phyloP scores from a whole-genome alignment of 345 rosid genomes.

The Stellera chamaejasme region DNA sequence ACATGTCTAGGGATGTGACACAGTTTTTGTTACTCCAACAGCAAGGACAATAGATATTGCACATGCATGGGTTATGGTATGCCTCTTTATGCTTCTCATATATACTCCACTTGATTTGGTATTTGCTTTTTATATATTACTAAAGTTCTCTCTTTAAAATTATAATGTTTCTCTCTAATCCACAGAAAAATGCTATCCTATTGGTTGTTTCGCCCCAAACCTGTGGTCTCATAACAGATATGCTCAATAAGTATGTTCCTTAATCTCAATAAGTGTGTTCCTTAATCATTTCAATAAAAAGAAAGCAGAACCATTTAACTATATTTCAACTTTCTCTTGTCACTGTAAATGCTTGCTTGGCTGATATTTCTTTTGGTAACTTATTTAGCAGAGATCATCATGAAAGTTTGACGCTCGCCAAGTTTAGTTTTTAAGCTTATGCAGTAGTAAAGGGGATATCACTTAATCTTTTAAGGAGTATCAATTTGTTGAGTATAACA shows the following conservation, averaged over 20 bases:
- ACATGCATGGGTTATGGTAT: constrained; percentile 85
- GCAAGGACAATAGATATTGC: constrained; percentile 87
- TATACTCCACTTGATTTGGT: not conserved
- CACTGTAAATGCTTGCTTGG: too few species aligned
- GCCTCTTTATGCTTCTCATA: constrained; percentile 8
- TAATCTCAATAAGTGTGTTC: not conserved
- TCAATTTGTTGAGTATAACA: too few species aligned
- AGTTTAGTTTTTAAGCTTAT: too few species aligned
- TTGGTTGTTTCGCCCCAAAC: constrained; percentile 62
- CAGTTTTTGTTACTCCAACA: constrained; percentile 82
- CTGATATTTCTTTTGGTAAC: too few species aligned
- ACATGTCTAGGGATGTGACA: constrained; percentile 73
- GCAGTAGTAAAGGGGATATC: too few species aligned
- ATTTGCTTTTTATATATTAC: constrained; percentile 2
- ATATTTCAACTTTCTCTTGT: too few species aligned
- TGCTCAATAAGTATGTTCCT: constrained; percentile 60
- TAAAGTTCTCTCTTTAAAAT: constrained; percentile 8
- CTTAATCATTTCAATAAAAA: too few species aligned
- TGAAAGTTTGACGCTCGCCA: too few species aligned
- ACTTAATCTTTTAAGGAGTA: too few species aligned
- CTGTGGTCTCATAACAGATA: constrained; percentile 46
- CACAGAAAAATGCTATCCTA: constrained; percentile 70
- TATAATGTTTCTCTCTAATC: constrained; percentile 1
- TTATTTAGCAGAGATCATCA: too few species aligned
- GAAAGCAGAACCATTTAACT: too few species aligned